Evolutionary conservation across 345 rosid species (phyloP).

Genomic region (Excoecaria cochinchinensis): DNA sequence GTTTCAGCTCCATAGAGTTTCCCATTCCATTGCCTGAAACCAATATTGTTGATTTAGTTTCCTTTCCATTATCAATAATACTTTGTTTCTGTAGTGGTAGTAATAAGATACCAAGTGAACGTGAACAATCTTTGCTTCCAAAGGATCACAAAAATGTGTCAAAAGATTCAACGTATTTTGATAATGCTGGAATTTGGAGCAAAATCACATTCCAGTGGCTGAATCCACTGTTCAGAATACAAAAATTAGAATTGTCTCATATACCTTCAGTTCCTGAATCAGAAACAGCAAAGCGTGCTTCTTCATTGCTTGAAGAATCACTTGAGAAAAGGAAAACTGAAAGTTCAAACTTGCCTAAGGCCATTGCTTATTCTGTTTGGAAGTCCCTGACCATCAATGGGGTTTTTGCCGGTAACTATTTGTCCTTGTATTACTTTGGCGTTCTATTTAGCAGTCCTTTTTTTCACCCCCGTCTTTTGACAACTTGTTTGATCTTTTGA

Average conservation of each 20-base stretch:
- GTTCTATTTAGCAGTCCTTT: not conserved
- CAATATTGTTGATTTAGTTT: constrained; percentile 35
- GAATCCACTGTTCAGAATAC: constrained; percentile 46
- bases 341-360: constrained; percentile 37
- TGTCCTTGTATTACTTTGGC: not conserved
- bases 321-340: constrained; percentile 36
- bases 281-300: constrained; percentile 55
- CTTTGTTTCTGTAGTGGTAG: constrained; percentile 33
- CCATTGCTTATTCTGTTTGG: constrained; percentile 39
- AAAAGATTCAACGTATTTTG: constrained; percentile 20
- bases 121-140: constrained; percentile 37
- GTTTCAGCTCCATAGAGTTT: constrained; percentile 18
- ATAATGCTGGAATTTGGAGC: constrained; percentile 48
- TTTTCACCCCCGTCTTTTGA: not conserved
- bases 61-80: constrained; percentile 38
- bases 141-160: constrained; percentile 16
- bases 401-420: constrained; percentile 54
- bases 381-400: constrained; percentile 54
- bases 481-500: not conserved
- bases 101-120: constrained; percentile 14
- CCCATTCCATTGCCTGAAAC: constrained; percentile 32
- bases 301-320: constrained; percentile 48
- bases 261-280: constrained; percentile 54
- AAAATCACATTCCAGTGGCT: constrained; percentile 54
- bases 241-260: constrained; percentile 47